phyloP scores from a whole-genome alignment of 2,329 filamentous ascomycete genomes.

The Calonectria pseudoreteaudii region DNA sequence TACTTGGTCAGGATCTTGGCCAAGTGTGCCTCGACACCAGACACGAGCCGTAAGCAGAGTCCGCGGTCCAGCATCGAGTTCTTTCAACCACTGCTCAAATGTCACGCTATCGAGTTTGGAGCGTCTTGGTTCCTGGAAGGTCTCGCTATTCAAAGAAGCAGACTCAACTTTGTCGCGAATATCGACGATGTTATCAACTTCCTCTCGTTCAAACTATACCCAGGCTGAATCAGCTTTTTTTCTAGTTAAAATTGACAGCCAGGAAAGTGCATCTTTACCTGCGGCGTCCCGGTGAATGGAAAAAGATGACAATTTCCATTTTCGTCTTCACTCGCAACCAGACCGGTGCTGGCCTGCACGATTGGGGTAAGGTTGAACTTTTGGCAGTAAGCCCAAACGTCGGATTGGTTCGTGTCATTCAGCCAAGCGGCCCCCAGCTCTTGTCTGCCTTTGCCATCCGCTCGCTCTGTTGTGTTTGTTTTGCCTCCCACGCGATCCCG shows the following conservation, averaged over 20 bases:
- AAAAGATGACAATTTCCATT: slow-evolving; percentile 21
- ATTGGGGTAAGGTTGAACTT: slow-evolving; percentile 16
- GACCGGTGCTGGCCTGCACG: not conserved
- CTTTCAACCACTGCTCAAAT: slow-evolving; percentile 13
- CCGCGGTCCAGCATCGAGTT: not conserved
- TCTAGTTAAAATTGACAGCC: accelerated
- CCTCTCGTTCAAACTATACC: not conserved
- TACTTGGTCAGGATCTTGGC: slow-evolving; percentile 25
- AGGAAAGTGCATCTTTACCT: not conserved
- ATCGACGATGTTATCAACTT: not conserved
- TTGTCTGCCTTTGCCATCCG: slow-evolving; percentile 1
- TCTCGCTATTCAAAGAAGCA: not conserved
- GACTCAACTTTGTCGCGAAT: not conserved
- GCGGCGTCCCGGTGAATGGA: slow-evolving; percentile 6
- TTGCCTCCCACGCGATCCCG: slow-evolving; percentile 21
- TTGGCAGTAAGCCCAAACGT: slow-evolving; percentile 14
- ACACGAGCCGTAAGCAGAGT: slow-evolving; percentile 16
- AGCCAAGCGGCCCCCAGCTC: slow-evolving; percentile 22
- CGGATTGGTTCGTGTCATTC: slow-evolving; percentile 22
- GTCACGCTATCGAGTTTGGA: not conserved
- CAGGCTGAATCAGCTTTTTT: not conserved
- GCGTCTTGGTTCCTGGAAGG: not conserved
- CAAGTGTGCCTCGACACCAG: slow-evolving; percentile 27
- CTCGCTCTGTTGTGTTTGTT: not conserved
- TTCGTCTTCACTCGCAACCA: slow-evolving; percentile 12